These are phyloP conservation scores for Amylostereum chailletii DNA, from an alignment of 1,284 basidiomycete genomes.

Conservation along the genomic window DNA sequence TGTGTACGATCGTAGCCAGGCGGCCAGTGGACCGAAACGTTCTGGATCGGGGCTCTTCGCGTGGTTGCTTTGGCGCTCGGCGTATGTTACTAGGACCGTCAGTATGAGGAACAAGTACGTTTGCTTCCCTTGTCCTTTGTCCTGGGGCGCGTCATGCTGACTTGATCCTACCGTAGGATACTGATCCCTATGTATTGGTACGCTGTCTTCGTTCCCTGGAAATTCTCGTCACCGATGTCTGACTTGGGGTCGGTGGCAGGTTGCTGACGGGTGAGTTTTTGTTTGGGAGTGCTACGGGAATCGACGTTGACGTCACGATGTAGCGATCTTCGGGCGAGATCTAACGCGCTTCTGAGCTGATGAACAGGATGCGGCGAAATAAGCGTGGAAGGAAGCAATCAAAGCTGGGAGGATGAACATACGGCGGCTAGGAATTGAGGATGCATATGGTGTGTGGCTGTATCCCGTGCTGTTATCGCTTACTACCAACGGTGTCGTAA, in stretches of 20 bases:
- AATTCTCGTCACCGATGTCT: too few species aligned
- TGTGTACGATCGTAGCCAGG: conserved; percentile 57
- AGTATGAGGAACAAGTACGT: conserved; percentile 60
- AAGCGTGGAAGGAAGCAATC: too few species aligned
- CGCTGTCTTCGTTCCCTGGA: conserved; percentile 15
- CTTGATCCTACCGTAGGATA: conserved; percentile 34
- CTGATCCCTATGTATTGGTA: conserved; percentile 67
- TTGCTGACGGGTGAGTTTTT: neutral
- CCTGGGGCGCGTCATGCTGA: neutral
- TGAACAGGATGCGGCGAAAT: neutral
- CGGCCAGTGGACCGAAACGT: conserved; percentile 44
- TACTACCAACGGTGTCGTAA: too few species aligned
- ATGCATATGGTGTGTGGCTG: too few species aligned
- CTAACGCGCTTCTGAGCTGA: conserved; percentile 60
- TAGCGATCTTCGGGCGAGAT: conserved; percentile 74
- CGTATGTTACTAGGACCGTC: conserved; percentile 75
- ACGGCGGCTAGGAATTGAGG: too few species aligned
- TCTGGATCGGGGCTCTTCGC: conserved; percentile 64
- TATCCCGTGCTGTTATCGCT: too few species aligned
- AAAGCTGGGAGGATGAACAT: too few species aligned
- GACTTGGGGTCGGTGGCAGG: too few species aligned
- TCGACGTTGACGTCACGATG: neutral
- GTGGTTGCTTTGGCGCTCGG: conserved; percentile 76
- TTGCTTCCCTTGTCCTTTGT: neutral
- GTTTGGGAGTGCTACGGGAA: neutral